Conservation (phyloP, 2,329 filamentous ascomycete species). For the Saccharata proteae region DNA sequence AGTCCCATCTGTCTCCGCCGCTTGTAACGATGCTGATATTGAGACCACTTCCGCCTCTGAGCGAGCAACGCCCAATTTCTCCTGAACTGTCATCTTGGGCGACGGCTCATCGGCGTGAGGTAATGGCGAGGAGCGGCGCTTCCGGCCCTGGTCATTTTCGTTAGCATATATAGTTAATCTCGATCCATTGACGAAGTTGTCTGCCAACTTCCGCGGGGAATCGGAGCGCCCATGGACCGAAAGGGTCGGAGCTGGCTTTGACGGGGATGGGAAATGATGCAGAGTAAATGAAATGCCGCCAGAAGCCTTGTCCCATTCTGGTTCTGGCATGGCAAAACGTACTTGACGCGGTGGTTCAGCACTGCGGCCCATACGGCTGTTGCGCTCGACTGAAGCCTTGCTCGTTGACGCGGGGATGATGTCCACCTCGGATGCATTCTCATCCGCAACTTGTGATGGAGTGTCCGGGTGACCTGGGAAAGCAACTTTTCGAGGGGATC, state of each 20-base stretch:
- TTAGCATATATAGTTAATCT: not conserved
- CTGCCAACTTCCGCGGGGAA: not conserved
- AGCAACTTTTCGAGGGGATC: conserved; percentile 25
- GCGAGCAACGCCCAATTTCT: conserved; percentile 34
- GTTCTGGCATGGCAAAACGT: no score
- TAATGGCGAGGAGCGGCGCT: conserved; percentile 25
- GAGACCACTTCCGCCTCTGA: conserved; percentile 33
- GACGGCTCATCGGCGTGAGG: conserved; percentile 25
- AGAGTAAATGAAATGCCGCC: no score
- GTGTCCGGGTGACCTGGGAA: conserved; percentile 20
- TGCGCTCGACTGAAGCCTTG: no score
- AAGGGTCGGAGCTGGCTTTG: conserved; percentile 1
- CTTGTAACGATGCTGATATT: conserved; percentile 14
- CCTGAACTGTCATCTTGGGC: conserved; percentile 31
- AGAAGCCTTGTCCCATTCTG: no score
- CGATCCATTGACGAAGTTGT: not conserved
- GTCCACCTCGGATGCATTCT: conserved; percentile 22
- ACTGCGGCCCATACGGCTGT: no score
- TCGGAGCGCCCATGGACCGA: conserved; percentile 1
- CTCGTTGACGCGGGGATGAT: conserved; percentile 14
- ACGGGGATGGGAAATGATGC: no score
- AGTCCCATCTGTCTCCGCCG: conserved; percentile 10
- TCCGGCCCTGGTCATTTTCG: conserved; percentile 18
- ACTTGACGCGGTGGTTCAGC: no score
- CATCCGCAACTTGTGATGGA: conserved; percentile 18